Evolutionary conservation across 2,329 filamentous ascomycete genomes (phyloP).

Genomic region (Aureobasidium melanogenum): DNA sequence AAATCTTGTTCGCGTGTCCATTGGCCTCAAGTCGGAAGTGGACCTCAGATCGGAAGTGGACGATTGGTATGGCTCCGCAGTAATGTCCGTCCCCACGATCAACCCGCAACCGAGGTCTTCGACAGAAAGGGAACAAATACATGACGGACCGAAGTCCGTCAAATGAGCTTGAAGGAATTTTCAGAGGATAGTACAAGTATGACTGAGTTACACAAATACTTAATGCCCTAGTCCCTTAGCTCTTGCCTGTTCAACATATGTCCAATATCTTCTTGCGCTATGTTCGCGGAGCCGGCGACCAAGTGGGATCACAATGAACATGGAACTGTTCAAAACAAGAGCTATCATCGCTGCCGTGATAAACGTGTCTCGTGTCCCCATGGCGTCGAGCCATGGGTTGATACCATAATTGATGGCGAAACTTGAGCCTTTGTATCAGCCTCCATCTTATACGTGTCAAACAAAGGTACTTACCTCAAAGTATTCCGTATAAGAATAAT

Average conservation of each 20-base stretch:
- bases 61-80: neutral
- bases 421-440: constrained; percentile 14
- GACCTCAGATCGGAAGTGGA: neutral
- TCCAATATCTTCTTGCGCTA: constrained; percentile 9
- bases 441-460: neutral
- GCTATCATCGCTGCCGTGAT: constrained; percentile 28
- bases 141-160: neutral
- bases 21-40: neutral
- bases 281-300: neutral
- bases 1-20: neutral
- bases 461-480: constrained; percentile 22
- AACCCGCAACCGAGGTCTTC: neutral
- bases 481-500: constrained; percentile 41
- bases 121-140: neutral
- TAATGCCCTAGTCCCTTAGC: constrained; percentile 6
- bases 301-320: neutral
- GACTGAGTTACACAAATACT: neutral
- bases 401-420: constrained; percentile 40
- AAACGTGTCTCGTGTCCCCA: constrained; percentile 37
- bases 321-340: neutral
- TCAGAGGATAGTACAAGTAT: neutral
- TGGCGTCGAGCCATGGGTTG: constrained; percentile 36
- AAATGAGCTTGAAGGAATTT: neutral
- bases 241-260: constrained; percentile 8
- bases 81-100: no score